Evolutionary conservation across 371 early-diverging fungal species (phyloP).

Genomic region (Saksenaea vasiformis): DNA sequence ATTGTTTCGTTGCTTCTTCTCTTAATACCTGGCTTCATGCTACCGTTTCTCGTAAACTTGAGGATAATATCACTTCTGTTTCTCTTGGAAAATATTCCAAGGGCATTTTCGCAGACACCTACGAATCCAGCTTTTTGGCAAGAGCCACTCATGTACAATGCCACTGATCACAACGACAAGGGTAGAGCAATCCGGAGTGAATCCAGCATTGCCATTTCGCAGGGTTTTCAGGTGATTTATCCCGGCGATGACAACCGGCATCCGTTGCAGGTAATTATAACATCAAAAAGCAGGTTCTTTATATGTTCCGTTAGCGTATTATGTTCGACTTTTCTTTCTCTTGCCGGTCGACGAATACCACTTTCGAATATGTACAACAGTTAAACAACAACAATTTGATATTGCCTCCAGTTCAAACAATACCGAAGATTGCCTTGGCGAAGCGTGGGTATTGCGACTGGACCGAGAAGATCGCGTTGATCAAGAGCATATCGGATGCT

Average conservation of each 20-base stretch:
- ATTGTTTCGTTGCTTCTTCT: not conserved
- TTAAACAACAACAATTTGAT: slow-evolving; percentile 14
- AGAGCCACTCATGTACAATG: slow-evolving; percentile 3
- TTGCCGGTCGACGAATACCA: slow-evolving; percentile 10
- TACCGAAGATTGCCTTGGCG: slow-evolving; percentile 37
- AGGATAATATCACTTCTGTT: not conserved
- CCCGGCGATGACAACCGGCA: slow-evolving; percentile 19
- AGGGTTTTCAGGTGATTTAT: slow-evolving; percentile 43
- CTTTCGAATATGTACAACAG: slow-evolving; percentile 13
- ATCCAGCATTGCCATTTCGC: slow-evolving; percentile 13
- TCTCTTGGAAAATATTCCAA: not conserved
- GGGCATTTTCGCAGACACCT: not conserved
- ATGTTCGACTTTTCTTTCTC: slow-evolving; percentile 19
- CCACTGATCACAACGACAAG: slow-evolving; percentile 4
- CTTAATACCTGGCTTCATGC: not conserved
- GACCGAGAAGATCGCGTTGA: slow-evolving; percentile 33
- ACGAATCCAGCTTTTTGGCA: slow-evolving; percentile 11
- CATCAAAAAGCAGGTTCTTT: slow-evolving; percentile 26
- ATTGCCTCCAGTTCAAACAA: slow-evolving; percentile 23
- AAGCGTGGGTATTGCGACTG: slow-evolving; percentile 32
- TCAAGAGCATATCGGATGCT: slow-evolving; percentile 17
- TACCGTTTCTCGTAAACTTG: not conserved
- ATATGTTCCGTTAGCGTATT: slow-evolving; percentile 8
- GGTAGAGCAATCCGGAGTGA: not conserved
- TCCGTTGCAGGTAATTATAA: slow-evolving; percentile 4